Evolutionary conservation across 345 rosid species (phyloP).

Genomic region (Schrenkiella parvula): DNA sequence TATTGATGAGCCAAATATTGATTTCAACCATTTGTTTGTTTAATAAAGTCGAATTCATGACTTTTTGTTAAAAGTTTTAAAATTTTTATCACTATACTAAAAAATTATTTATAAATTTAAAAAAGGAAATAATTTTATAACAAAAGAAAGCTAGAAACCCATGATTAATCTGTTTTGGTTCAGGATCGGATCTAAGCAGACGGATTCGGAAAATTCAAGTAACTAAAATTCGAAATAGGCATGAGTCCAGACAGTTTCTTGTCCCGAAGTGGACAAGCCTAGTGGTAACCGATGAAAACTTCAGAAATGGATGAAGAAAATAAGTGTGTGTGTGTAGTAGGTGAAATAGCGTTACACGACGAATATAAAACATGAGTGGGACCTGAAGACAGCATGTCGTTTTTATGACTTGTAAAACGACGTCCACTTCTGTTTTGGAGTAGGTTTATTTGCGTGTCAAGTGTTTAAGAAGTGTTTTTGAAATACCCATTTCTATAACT

Average conservation of each 20-base stretch:
- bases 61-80: too few relatives aligned
- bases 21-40: neutral
- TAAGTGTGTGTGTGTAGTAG: conserved; percentile 10
- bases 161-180: too few relatives aligned
- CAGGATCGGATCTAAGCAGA: too few relatives aligned
- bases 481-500: neutral
- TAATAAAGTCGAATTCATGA: too few relatives aligned
- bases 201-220: too few relatives aligned
- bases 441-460: conserved; percentile 19
- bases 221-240: too few relatives aligned
- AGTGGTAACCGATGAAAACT: neutral
- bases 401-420: conserved; percentile 22
- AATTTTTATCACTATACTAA: too few relatives aligned
- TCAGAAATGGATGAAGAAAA: neutral
- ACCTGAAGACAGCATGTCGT: conserved; percentile 33
- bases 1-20: neutral
- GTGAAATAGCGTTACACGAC: conserved; percentile 14
- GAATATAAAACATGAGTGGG: conserved; percentile 15
- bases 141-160: too few relatives aligned
- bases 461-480: neutral
- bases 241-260: too few relatives aligned
- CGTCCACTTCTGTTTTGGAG: conserved; percentile 17
- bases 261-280: too few relatives aligned
- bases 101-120: too few relatives aligned
- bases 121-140: too few relatives aligned